Base-by-base conservation (phyloP, 306 rosid genomes). In the Urtica urens region DNA sequence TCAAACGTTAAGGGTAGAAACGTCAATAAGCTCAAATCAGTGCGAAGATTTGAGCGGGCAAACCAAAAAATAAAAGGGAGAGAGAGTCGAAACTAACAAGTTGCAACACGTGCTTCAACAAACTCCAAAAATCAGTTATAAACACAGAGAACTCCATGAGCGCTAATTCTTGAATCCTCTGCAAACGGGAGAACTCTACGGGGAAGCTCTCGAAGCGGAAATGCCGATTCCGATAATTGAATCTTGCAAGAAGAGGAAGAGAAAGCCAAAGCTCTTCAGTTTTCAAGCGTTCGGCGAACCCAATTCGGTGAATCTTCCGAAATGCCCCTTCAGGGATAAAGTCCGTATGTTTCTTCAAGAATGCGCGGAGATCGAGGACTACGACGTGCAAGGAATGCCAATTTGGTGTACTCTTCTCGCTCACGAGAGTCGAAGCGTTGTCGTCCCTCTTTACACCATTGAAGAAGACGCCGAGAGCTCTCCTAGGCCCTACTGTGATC, bases 361-460 rank as follows among this genome's bases (percentile, higher is more conserved):
- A 45, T 74, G 81, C 23, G 93, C 76, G 0, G 86, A 78, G 33
- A 59, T 48, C 1, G 79, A 80, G 63, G 93, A 72, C 10, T 69
- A 72, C 61, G 40, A 33, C 3, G 61, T 87, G 7, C 68, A 58
- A 29, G 79, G 78, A 3, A 78, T 78, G 68, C 77, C 81, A 4
- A 43, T 74, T 1, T 87, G 94, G 93, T 67, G 81, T 37, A 78
- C 93, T 18, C 82, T 83, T 57, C 82, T 87, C 21, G 66, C 73
- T n/a, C 87, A 76, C 28, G 83, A 80, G 23, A 76, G 56, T 6
- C 53, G 60, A 11, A 80, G 70, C 62, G 51, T 65, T 1, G 71
- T 69, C 51, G 64, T 74, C 24, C 94, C 96, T 38, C 84, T 87
- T 30, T 88, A 78, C 55, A 74, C 83, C 45, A 23, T 83, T 57